A percentile compares a stretch with the other conserved stretches of the same genome.
Conservation (phyloP, 208 protist genomes). For the Jaenimonas drosophilae region DNA sequence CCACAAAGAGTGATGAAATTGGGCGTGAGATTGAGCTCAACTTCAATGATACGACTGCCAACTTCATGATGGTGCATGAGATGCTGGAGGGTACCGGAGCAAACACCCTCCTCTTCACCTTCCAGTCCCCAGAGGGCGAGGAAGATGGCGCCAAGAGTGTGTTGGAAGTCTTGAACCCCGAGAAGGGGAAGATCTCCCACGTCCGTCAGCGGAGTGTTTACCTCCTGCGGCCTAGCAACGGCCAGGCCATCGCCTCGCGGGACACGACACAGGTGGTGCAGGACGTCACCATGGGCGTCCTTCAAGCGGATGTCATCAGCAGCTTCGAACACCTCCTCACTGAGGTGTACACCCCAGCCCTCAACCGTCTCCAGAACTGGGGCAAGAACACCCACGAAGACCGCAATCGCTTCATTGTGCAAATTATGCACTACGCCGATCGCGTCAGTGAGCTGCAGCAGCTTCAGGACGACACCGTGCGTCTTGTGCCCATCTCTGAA, state of each 20-base stretch:
- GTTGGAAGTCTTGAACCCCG: constrained; percentile 59
- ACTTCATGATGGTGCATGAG: constrained; percentile 81
- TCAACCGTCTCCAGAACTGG: constrained; percentile 75
- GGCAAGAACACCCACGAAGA: constrained; percentile 84
- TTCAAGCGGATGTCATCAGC: constrained; percentile 70
- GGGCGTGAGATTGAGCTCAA: constrained; percentile 51
- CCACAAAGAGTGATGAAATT: constrained; percentile 41
- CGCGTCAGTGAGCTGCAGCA: constrained; percentile 86
- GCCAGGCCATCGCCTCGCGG: constrained; percentile 60
- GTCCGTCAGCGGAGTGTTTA: constrained; percentile 80
- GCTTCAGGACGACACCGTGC: constrained; percentile 54
- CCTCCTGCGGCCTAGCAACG: constrained; percentile 36
- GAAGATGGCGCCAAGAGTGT: constrained; percentile 35
- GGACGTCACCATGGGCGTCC: constrained; percentile 76
- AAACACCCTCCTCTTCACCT: constrained; percentile 77
- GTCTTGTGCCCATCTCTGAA: constrained; percentile 44
- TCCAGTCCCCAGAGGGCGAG: constrained; percentile 29
- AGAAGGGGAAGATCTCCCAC: constrained; percentile 41
- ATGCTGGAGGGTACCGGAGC: constrained; percentile 76
- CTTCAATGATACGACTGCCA: constrained; percentile 74
- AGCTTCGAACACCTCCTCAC: constrained; percentile 85
- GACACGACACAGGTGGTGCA: constrained; percentile 71
- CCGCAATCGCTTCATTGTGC: constrained; percentile 79
- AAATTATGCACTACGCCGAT: constrained; percentile 82
- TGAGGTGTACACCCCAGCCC: constrained; percentile 87